Evolutionary conservation across 768 basidiomycete genomes (phyloP), one percentile per base, ranked within the genome.

Genomic region (Rhizopogon vulgaris): DNA sequence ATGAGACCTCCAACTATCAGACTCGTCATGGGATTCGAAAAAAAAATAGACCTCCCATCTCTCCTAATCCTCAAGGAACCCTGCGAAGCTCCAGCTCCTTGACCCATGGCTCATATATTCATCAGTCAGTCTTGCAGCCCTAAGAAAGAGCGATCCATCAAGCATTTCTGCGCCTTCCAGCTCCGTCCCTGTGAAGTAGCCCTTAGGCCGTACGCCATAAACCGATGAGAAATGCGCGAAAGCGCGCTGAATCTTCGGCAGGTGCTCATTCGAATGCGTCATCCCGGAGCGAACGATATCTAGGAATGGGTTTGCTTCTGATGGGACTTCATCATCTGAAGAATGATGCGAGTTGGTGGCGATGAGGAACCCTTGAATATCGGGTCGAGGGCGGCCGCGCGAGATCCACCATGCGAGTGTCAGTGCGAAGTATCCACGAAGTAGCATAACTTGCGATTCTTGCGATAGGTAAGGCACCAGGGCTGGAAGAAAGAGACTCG

Each of bases 81-180:
- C 28, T 28, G 1, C 28, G 8, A 28, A 32, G 32, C 32, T 32
- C 32, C 32, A 32, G 2, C 2, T 11, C 9, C 4, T 11, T 10
- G 32, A 10, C 9, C 32, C 32, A 2, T 32, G 32, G 32, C 11
- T 32, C 56, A 27, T 60, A 57, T 69, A 59, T 52, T 72, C 65
- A 39, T 72, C 66, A 7, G 75, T 76, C 63, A 82, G 56, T 22
- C 72, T 70, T 6, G 80, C 82, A 0, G 70, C 69, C 45, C 81
- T 65, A 18, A 82, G 56, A 61, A 86, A 86, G 40, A 86, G 58
- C 28, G 78, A 76, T 2, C 82, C 82, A 63, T 85, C 83, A 27
- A 77, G 57, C 10, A 74, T 79, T 5, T 68, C 66, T 36, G 51
- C 51, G 0, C 51, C 51, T 24, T 45, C 51, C 49, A 83, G 61